phyloP scores from a whole-genome alignment of 768 basidiomycete genomes.

The Mycena capillaripes region DNA sequence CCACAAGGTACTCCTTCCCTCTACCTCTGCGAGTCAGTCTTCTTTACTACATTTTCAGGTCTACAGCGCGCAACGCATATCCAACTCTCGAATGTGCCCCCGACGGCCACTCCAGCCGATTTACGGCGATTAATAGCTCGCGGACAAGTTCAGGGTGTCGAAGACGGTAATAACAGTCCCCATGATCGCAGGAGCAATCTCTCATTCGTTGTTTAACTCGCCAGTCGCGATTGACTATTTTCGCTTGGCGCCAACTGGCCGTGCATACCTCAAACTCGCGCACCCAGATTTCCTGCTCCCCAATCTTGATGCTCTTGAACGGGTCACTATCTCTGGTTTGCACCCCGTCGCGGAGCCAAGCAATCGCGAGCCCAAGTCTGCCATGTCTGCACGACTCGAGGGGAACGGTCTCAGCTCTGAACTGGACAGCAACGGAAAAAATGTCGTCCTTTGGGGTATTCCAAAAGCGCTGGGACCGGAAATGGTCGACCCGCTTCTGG shows the following conservation, averaged over 20 bases:
- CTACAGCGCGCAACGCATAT: slow-evolving; percentile 56
- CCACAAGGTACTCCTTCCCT: neutral
- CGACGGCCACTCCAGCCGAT: slow-evolving; percentile 68
- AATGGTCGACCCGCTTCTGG: slow-evolving; percentile 57
- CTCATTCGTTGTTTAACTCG: neutral
- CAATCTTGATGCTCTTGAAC: slow-evolving; percentile 58
- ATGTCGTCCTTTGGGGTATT: slow-evolving; percentile 74
- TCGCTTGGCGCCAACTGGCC: slow-evolving; percentile 71
- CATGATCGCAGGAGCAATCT: neutral
- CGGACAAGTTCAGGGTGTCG: slow-evolving; percentile 60
- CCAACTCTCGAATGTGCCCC: slow-evolving; percentile 63
- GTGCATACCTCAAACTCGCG: slow-evolving; percentile 69
- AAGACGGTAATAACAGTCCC: slow-evolving; percentile 52
- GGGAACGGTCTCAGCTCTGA: slow-evolving; percentile 26
- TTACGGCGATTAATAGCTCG: slow-evolving; percentile 60
- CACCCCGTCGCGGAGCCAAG: slow-evolving; percentile 52
- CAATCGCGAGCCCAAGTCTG: slow-evolving; percentile 17
- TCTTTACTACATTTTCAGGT: slow-evolving; percentile 29
- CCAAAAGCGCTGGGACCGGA: slow-evolving; percentile 60
- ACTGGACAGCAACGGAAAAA: slow-evolving; percentile 56
- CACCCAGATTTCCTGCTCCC: slow-evolving; percentile 58
- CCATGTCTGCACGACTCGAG: slow-evolving; percentile 30
- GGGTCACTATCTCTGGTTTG: slow-evolving; percentile 61
- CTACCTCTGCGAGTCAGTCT: neutral
- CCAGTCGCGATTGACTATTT: slow-evolving; percentile 73